Evolutionary conservation across 306 rosid species (phyloP), one percentile per base, ranked within the genome.

Genomic region (Geum urbanum): DNA sequence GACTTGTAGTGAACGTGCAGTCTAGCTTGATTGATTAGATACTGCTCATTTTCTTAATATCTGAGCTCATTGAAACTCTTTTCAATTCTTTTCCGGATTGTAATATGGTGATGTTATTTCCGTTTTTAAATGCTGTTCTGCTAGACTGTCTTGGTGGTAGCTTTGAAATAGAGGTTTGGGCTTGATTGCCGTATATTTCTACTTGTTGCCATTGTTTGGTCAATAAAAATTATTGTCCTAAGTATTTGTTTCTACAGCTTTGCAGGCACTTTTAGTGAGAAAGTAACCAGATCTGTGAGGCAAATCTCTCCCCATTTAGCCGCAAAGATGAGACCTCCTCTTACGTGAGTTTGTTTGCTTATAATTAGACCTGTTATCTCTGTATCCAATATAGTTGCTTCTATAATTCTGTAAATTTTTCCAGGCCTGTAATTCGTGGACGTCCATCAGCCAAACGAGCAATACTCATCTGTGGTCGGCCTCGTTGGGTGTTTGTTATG

Each of bases 371-470:
- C 51, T 56, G 45, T 58, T 39, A 32, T 60, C 5, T 37, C 16
- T 52, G 37, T 9, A 61, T 54, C 9, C 45, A 64, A 41, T 52
- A 16, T 65, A 69, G 60, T 65, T 75, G 65, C 70, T 65, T 72
- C 12, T 69, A 74, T 59, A 46, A 51, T 56, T 76, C 37, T 75
- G 79, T 76, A 44, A 51, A 45, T 61, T 44, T 74, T 83, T 65
- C 45, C 89, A 95, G 99, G 89, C 99, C 99, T 81, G 99, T 95
- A 57, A 89, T 95, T 71, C 97, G 99, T 78, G 97, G 99, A 64
- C 99, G 97, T 66, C 97, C 99, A 48, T 86, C 97, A 69, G 83
- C 96, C 50, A 95, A 91, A 82, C 84, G 99, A 80, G 77, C 95
- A 69, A 91, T 95, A 73, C 76, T 77, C 80, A 86, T 95, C 57